Evolutionary conservation across 2,329 filamentous ascomycete species (phyloP).

Genomic region (Beauveria bassiana): DNA sequence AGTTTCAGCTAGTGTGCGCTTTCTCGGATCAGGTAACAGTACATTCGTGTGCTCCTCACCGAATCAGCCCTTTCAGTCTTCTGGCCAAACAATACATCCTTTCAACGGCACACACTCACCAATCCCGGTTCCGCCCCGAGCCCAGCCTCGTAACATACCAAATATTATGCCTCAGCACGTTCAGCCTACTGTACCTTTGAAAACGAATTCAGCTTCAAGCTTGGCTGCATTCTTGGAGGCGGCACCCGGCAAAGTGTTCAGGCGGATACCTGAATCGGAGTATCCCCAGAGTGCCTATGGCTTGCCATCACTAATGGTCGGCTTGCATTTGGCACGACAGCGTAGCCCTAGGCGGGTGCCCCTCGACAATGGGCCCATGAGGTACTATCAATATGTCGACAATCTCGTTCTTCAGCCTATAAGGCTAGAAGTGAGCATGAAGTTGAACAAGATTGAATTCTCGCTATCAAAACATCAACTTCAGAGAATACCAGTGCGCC

Average conservation of each 20-base stretch:
- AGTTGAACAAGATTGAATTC: not conserved
- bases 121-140: not conserved
- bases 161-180: not conserved
- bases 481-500: not conserved
- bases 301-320: conserved; percentile 30
- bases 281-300: conserved; percentile 35
- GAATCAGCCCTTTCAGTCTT: not conserved
- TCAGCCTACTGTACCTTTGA: not conserved
- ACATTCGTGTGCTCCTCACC: not conserved
- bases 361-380: not conserved
- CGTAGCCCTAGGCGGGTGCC: conserved; percentile 41
- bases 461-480: not conserved
- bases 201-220: not conserved
- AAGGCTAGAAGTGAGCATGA: not conserved
- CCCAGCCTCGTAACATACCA: not conserved
- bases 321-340: conserved; percentile 39
- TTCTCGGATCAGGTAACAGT: not conserved
- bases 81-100: not conserved
- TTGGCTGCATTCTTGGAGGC: not conserved
- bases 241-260: not conserved
- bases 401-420: not conserved
- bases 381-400: conserved; percentile 6
- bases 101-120: not conserved
- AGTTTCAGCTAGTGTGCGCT: too few species aligned
- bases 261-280: conserved; percentile 23